phyloP scores from a whole-genome alignment of 495 filamentous ascomycete genomes.

The Tuber microsphaerosporum region DNA sequence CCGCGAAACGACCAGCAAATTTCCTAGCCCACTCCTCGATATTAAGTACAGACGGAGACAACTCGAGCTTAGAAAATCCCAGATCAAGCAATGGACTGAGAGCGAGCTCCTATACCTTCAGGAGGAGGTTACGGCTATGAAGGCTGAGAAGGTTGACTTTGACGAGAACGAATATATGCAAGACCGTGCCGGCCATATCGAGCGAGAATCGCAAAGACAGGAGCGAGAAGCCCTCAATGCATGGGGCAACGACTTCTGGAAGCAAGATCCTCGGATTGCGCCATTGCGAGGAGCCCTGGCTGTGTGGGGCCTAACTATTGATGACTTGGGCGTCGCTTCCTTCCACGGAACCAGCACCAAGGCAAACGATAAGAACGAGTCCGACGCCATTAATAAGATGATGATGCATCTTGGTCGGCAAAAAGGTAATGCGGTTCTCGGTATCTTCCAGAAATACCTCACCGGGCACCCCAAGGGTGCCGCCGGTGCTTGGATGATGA shows the following conservation, averaged over 20 bases:
- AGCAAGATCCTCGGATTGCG: conserved; percentile 83
- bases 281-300: conserved; percentile 90
- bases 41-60: conserved; percentile 95
- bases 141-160: conserved; percentile 64
- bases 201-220: conserved; percentile 80
- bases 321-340: conserved; percentile 87
- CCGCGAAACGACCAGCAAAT: conserved; percentile 80
- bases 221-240: conserved; percentile 85
- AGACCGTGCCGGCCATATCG: conserved; percentile 76
- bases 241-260: conserved; percentile 97
- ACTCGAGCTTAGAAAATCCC: conserved; percentile 80
- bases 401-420: conserved; percentile 86
- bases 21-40: conserved; percentile 88
- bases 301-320: conserved; percentile 95
- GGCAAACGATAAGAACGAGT: conserved; percentile 99
- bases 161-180: conserved; percentile 76
- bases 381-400: conserved; percentile 94
- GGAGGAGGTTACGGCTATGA: conserved; percentile 85
- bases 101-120: conserved; percentile 86
- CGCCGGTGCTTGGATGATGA: conserved; percentile 99
- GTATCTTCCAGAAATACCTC: conserved; percentile 99
- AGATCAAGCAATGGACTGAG: conserved; percentile 94
- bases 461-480: conserved; percentile 99
- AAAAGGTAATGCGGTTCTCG: conserved; percentile 91
- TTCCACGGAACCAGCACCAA: conserved; percentile 99